phyloP scores from a whole-genome alignment of 164 flowering plant species.

The Vitis riparia region DNA sequence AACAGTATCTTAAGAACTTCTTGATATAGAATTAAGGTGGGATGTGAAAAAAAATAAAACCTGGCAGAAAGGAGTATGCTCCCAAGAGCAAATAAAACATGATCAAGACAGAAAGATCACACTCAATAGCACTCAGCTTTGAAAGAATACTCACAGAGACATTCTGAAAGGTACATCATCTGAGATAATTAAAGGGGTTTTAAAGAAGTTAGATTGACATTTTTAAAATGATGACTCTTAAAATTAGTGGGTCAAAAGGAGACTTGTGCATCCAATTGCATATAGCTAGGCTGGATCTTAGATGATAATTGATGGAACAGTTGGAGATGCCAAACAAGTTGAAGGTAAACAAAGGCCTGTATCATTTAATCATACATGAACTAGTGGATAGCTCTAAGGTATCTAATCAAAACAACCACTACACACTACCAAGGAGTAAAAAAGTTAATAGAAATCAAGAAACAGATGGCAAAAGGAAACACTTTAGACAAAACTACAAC shows the following conservation, averaged over 20 bases:
- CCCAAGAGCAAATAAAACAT: neutral
- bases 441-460: neutral
- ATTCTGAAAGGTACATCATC: neutral
- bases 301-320: neutral
- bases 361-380: neutral
- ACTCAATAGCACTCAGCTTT: neutral
- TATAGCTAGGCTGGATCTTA: neutral
- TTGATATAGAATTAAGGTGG: neutral
- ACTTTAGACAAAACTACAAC: too few relatives aligned
- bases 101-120: neutral
- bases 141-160: neutral
- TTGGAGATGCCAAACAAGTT: neutral
- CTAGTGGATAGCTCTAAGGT: neutral
- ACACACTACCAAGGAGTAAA: neutral
- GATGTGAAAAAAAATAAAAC: neutral
- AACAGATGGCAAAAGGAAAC: too few relatives aligned
- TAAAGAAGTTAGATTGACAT: neutral
- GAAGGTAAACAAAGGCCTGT: neutral
- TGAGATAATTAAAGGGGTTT: neutral
- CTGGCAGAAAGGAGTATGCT: neutral
- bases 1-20: neutral
- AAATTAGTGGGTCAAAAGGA: neutral
- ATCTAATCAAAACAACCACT: constrained; percentile 1
- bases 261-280: neutral
- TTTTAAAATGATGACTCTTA: neutral